Evolutionary conservation across 169 alveolate genomes (phyloP).

Genomic region (Plasmodium gallinaceum): DNA sequence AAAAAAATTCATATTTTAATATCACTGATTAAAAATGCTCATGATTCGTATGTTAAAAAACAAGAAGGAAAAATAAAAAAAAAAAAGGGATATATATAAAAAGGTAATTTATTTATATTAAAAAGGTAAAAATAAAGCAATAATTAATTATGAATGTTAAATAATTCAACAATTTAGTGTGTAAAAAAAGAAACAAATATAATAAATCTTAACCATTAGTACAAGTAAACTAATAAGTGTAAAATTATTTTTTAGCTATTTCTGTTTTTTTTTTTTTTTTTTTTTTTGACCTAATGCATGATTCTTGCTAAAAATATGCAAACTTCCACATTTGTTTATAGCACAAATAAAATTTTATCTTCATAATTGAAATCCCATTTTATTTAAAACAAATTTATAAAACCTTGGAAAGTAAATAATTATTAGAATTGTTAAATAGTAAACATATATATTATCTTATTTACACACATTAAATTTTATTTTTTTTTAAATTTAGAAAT

Average conservation of each 20-base stretch:
- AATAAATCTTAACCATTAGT: conserved; percentile 6
- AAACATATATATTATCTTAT: conserved; percentile 18
- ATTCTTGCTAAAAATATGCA: conserved; percentile 63
- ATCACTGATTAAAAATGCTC: conserved; percentile 28
- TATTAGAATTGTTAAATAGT: conserved; percentile 15
- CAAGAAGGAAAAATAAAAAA: conserved; percentile 2
- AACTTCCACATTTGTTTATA: conserved; percentile 47
- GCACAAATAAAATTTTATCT: conserved; percentile 42
- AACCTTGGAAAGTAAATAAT: conserved; percentile 23
- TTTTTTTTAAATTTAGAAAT: conserved; percentile 59
- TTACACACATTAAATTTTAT: conserved; percentile 43
- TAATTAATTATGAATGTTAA: conserved; percentile 3
- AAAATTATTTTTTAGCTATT: conserved; percentile 12
- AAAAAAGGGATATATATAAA: not conserved
- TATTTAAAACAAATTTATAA: conserved; percentile 31
- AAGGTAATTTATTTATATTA: too few species aligned
- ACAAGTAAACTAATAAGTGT: conserved; percentile 6
- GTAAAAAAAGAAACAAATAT: conserved; percentile 8
- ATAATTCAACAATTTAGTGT: conserved; percentile 7
- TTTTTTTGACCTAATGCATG: conserved; percentile 36
- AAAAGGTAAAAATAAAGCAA: not conserved
- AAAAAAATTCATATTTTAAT: conserved; percentile 21
- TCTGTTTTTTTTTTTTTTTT: conserved; percentile 14
- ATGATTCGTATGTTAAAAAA: conserved; percentile 33
- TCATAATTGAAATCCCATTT: conserved; percentile 29